A percentile compares a stretch with the other conserved stretches of the same genome.
phyloP scores from a whole-genome alignment of 2,329 filamentous ascomycete species.

The Amauroascus niger region DNA sequence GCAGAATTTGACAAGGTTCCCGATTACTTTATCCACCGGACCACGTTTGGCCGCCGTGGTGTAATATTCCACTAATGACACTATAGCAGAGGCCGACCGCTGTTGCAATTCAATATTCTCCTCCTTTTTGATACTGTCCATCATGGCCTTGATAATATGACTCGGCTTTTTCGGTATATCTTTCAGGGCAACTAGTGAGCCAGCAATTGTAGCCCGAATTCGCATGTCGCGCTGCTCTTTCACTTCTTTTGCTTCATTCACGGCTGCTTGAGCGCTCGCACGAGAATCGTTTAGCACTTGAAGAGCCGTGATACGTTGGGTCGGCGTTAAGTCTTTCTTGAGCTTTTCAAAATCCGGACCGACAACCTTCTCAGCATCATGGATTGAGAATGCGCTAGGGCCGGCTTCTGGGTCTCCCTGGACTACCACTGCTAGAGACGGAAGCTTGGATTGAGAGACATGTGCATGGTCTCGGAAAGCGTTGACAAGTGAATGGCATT shows the following conservation, averaged over 20 bases:
- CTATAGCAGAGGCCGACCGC: slow-evolving; percentile 76
- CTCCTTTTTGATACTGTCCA: slow-evolving; percentile 96
- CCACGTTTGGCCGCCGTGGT: slow-evolving; percentile 68
- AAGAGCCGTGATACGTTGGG: slow-evolving; percentile 73
- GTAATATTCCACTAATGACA: slow-evolving; percentile 75
- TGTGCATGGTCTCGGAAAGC: slow-evolving; percentile 87
- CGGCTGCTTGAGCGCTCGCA: slow-evolving; percentile 57
- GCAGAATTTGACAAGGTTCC: slow-evolving; percentile 92
- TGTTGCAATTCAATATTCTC: slow-evolving; percentile 82
- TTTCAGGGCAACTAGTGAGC: slow-evolving; percentile 77
- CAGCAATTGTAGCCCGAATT: slow-evolving; percentile 75
- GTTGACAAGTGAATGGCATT: slow-evolving; percentile 81
- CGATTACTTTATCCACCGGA: slow-evolving; percentile 89
- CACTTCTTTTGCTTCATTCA: slow-evolving; percentile 66
- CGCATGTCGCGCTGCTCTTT: slow-evolving; percentile 78
- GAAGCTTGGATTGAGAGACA: slow-evolving; percentile 63
- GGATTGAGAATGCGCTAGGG: slow-evolving; percentile 80
- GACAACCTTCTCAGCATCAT: slow-evolving; percentile 79
- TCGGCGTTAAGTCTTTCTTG: slow-evolving; percentile 78
- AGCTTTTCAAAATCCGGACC: slow-evolving; percentile 76
- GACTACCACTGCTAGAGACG: slow-evolving; percentile 76
- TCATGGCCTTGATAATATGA: slow-evolving; percentile 86
- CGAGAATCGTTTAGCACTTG: slow-evolving; percentile 71
- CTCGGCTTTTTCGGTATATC: slow-evolving; percentile 88
- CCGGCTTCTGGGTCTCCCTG: slow-evolving; percentile 89